These are phyloP conservation scores for Talaromyces albobiverticillius DNA, from an alignment of 2,329 filamentous ascomycete genomes.

Conservation along the genomic window DNA sequence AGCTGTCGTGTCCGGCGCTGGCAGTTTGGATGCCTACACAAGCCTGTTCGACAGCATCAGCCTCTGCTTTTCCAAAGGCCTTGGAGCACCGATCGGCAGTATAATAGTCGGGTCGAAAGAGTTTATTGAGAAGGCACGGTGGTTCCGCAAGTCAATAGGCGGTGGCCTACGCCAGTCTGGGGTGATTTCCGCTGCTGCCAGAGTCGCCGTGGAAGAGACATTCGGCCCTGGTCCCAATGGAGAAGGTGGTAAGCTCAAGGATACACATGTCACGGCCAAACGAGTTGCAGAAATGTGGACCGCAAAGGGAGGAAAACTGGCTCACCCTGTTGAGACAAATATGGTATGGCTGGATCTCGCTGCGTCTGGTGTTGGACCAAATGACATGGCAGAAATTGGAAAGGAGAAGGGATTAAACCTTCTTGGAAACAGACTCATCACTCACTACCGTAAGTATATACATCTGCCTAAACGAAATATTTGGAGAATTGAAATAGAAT, in stretches of 20 bases:
- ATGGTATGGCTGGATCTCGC: constrained; percentile 83
- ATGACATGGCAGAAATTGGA: constrained; percentile 55
- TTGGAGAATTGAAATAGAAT: constrained; percentile 1
- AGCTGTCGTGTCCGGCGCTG: constrained; percentile 68
- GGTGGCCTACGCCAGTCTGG: constrained; percentile 76
- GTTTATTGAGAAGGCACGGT: constrained; percentile 66
- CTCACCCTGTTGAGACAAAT: constrained; percentile 77
- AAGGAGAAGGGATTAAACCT: constrained; percentile 58
- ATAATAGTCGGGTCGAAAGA: constrained; percentile 62
- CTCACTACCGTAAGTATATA: constrained; percentile 59
- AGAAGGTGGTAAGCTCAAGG: constrained; percentile 60
- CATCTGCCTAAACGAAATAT: background rate
- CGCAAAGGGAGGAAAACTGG: constrained; percentile 64
- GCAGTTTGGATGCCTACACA: constrained; percentile 64
- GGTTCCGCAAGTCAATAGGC: constrained; percentile 76
- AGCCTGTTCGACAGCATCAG: constrained; percentile 70
- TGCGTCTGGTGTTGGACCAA: constrained; percentile 52
- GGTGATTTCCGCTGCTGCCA: constrained; percentile 70
- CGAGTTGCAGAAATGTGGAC: constrained; percentile 66
- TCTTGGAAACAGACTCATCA: constrained; percentile 59
- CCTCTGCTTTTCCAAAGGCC: constrained; percentile 77
- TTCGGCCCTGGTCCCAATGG: constrained; percentile 61
- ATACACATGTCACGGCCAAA: constrained; percentile 62
- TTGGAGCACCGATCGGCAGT: constrained; percentile 77
- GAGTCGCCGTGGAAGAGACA: constrained; percentile 75